Evolutionary conservation across 257 asterid genomes (phyloP), one percentile per base, ranked within the genome.

Genomic region (Nicotiana tabacum): DNA sequence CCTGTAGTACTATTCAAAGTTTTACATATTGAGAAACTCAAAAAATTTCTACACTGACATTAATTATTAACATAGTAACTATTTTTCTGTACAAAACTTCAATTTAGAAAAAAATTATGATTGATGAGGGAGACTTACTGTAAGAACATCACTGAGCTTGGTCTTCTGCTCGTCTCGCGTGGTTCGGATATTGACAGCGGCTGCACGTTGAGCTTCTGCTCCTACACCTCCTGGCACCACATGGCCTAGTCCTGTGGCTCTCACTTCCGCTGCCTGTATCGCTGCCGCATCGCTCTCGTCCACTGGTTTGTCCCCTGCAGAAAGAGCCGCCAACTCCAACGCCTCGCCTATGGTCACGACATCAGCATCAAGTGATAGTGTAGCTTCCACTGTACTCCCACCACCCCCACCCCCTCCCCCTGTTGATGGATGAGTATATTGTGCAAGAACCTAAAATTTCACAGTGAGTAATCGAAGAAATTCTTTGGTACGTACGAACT

Each of bases 141-240:
- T 76, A 18, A 87, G 77, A 32, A 87, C 65, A 68, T 81, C 82
- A 37, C 81, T 21, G 21, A 87, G 82, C 33, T 27, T 87, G 39
- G 83, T 72, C 79, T 84, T 87, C 17, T 84, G 69, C 33, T 84
- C 86, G 15, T 87, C 84, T 33, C 77, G 64, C 43, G 57, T 46
- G 1, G 48, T 68, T 29, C 58, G 76, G 39, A 61, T 43, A 81
- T 87, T 87, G 21, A 27, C 58, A 9, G 51, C 51, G 21, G 86
- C 89, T 30, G 89, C 87, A 18, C 72, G 67, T 39, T 84, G 85
- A 21, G 89, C 87, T 84, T 82, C 85, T 1, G 85, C 85, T 6
- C 83, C 85, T 11, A 86, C 2, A 1, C 89, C 87, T 2, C 85
- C 89, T 18, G 78, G 89, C 43, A 81, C 53, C 33, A 77, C 83